Evolutionary conservation across 1,139 yeast species (phyloP).

Genomic region (Zygotorulaspora mrakii): DNA sequence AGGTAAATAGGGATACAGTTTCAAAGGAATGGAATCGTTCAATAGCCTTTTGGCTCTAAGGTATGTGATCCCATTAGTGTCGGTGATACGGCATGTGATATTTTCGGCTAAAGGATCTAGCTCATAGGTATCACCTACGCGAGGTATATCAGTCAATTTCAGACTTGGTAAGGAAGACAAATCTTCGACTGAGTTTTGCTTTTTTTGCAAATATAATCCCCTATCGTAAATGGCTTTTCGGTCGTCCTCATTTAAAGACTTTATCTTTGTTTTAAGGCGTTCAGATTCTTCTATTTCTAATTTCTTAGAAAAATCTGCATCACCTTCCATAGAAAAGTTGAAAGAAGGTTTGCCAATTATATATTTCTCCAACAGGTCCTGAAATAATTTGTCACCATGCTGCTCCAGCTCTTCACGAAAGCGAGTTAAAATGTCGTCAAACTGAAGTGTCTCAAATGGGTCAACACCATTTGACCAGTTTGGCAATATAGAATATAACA

Average conservation of each 20-base stretch:
- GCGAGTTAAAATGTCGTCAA: constrained; percentile 53
- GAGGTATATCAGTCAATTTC: constrained; percentile 65
- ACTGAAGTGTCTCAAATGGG: constrained; percentile 62
- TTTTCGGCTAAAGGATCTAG: constrained; percentile 30
- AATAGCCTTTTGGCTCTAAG: constrained; percentile 57
- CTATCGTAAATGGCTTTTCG: constrained; percentile 54
- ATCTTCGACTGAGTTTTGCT: constrained; percentile 69
- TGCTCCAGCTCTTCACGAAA: constrained; percentile 58
- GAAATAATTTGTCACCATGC: constrained; percentile 57
- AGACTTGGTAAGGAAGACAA: constrained; percentile 76
- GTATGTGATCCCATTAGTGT: constrained; percentile 74
- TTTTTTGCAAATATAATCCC: constrained; percentile 55
- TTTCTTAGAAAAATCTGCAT: constrained; percentile 47
- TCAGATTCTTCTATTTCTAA: constrained; percentile 52
- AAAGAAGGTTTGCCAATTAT: constrained; percentile 56
- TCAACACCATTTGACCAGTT: constrained; percentile 80
- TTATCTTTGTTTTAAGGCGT: constrained; percentile 47
- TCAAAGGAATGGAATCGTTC: constrained; percentile 51
- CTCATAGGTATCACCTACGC: constrained; percentile 46
- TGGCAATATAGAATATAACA: constrained; percentile 70
- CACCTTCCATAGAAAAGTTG: constrained; percentile 74
- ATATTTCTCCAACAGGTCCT: constrained; percentile 51
- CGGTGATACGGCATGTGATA: constrained; percentile 48
- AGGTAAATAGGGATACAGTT: constrained; percentile 66
- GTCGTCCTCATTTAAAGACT: constrained; percentile 52